Conservation (phyloP, 140 eudicot species). For the Senecio squalidus region DNA sequence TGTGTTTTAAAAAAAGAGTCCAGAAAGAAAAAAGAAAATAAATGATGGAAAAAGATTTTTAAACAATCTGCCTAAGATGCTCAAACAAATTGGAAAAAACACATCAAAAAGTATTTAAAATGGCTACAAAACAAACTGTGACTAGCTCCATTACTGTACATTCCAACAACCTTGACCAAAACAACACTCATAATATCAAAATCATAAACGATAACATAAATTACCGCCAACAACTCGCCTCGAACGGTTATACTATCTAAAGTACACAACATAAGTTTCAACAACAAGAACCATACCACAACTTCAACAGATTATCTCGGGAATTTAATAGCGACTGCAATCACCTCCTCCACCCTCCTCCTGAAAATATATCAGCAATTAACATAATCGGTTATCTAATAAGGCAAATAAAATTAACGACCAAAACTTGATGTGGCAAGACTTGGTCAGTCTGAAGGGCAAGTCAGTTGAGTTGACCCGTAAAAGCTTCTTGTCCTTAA, state of each 20-base stretch:
- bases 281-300: constrained; percentile 21
- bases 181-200: constrained; percentile 16
- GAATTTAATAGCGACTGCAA: constrained; percentile 9
- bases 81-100: constrained; percentile 23
- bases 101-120: constrained; percentile 22
- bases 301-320: constrained; percentile 7
- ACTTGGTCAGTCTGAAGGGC: too few species aligned
- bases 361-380: constrained; percentile 36
- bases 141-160: constrained; percentile 50
- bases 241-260: too few species aligned
- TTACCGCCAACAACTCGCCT: constrained; percentile 27
- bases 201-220: constrained; percentile 15
- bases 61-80: constrained; percentile 2
- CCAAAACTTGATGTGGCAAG: too few species aligned
- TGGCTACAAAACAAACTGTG: constrained; percentile 27
- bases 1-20: constrained; percentile 17
- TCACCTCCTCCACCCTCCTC: constrained; percentile 81
- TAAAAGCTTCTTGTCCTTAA: too few species aligned
- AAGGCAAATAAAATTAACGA: too few species aligned
- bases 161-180: constrained; percentile 21
- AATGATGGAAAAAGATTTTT: not conserved
- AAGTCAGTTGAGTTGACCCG: too few species aligned
- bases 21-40: constrained; percentile 12
- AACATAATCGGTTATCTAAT: not conserved
- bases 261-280: constrained; percentile 29